Base-by-base conservation (phyloP, 176 grass and related monocot genomes). In the Tillandsia leiboldiana region DNA sequence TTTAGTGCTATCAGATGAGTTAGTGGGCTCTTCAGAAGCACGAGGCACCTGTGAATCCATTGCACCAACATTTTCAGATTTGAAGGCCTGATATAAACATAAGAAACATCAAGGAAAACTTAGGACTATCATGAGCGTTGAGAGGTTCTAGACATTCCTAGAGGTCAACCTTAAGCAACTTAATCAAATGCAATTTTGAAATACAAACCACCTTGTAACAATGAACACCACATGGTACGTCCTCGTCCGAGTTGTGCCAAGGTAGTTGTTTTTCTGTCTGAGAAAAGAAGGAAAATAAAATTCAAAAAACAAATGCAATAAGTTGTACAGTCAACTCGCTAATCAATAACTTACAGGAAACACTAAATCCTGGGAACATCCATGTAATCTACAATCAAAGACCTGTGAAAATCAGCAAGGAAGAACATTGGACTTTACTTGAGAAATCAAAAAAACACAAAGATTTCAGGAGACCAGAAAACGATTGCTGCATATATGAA, bases 281-380 rank as follows among this genome's bases (percentile, higher is more conserved):
- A 74, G 71, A 28, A 50, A 79, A 56, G 63, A 80, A 64, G 18
- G 12, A 73, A 9, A 49, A 49, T 51, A 26, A 75, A 62, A 78
- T 78, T 69, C 80, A 72, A 57, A 51, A 64, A 74, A 48, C 12
- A 74, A 9, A 73, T 15, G 53, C 26, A 77, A 15, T 7, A 58
- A 57, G 63, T 47, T 51, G 72, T 18, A 48, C 15, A 81, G 85
- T 78, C 71, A 80, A 89, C 23, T 63, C 50, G 49, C 49, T 50
- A 79, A 8, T 64, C 20, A 14, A 53, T 48, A 76, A 89, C 91
- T 92, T 89, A 92, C 89, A 87, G 93, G 89, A 83, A 90, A 92
- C 51, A 96, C 89, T 86, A 92, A 74, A 78, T 96, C 93, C 81
- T 96, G 93, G 79, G 93, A 96, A 78, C 93, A 96, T 24, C 89